A percentile compares a stretch with the other conserved stretches of the same genome.
phyloP scores from a whole-genome alignment of 1,284 basidiomycete species.

The Trametes hirsuta region DNA sequence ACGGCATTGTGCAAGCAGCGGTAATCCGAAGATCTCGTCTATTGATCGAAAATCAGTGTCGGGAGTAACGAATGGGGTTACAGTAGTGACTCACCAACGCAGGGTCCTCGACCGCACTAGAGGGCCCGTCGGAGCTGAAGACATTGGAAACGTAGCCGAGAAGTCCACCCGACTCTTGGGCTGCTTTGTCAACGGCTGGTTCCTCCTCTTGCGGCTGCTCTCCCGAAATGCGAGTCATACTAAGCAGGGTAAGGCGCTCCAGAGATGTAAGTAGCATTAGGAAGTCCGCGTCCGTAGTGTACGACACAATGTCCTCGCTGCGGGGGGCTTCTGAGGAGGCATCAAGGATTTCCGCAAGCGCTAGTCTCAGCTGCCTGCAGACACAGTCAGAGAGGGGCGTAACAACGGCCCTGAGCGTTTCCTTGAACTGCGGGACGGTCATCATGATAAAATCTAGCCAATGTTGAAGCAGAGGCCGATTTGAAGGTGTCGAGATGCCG shows the following conservation, averaged over 20 bases:
- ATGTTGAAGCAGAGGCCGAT: conserved; percentile 85
- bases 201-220: conserved; percentile 62
- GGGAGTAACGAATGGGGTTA: conserved; percentile 5
- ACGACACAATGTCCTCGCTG: conserved; percentile 45
- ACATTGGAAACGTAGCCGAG: conserved; percentile 83
- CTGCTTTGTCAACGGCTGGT: conserved; percentile 52
- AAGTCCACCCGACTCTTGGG: conserved; percentile 63
- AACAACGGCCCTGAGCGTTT: conserved; percentile 68
- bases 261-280: conserved; percentile 83
- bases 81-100: conserved; percentile 48
- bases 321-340: conserved; percentile 41
- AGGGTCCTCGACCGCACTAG: conserved; percentile 53
- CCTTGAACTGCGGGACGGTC: conserved; percentile 84
- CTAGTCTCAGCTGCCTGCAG: conserved; percentile 70
- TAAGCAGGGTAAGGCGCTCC: conserved; percentile 77
- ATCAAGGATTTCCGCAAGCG: conserved; percentile 59
- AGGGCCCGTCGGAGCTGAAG: conserved; percentile 64
- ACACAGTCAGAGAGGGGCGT: conserved; percentile 82
- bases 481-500: conserved; percentile 71
- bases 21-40: conserved; percentile 74
- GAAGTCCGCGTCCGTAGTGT: conserved; percentile 81
- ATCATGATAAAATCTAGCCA: conserved; percentile 97
- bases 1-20: conserved; percentile 74
- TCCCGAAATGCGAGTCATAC: conserved; percentile 57
- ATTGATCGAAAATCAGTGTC: conserved; percentile 7